Conservation (phyloP, 768 basidiomycete species). For the Dentipellis sp. region DNA sequence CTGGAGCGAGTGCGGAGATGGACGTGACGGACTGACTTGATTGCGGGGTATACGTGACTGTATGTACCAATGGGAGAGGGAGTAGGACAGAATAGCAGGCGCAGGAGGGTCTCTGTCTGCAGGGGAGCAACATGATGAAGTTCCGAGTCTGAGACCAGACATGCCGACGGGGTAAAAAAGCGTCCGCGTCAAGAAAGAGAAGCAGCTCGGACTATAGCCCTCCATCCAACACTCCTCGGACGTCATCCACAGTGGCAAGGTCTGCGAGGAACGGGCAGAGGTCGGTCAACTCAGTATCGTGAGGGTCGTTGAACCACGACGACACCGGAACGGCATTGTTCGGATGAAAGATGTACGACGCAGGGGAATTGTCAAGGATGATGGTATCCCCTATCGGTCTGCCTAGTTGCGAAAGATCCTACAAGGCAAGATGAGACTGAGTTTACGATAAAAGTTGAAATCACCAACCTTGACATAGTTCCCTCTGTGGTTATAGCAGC, state of each 20-base stretch:
- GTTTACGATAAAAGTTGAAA: not conserved
- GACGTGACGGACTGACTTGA: slow-evolving; percentile 15
- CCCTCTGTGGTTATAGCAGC: slow-evolving; percentile 97
- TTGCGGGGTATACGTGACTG: slow-evolving; percentile 17
- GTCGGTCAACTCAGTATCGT: slow-evolving; percentile 96
- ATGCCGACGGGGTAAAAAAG: not conserved
- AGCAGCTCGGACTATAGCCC: slow-evolving; percentile 40
- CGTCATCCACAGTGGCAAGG: slow-evolving; percentile 76
- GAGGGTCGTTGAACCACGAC: slow-evolving; percentile 99
- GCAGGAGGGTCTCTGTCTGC: slow-evolving; percentile 4
- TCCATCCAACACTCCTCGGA: slow-evolving; percentile 85
- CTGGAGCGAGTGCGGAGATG: slow-evolving; percentile 4
- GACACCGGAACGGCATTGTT: slow-evolving; percentile 99
- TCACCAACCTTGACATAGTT: slow-evolving; percentile 90
- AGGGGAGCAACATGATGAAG: not conserved
- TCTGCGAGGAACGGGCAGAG: slow-evolving; percentile 91
- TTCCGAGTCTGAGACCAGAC: not conserved
- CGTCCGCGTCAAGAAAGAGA: not conserved
- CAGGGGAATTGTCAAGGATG: slow-evolving; percentile 98
- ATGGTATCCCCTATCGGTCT: slow-evolving; percentile 90
- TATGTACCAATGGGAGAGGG: slow-evolving; percentile 17
- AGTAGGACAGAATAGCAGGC: slow-evolving; percentile 9
- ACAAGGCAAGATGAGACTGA: slow-evolving; percentile 3
- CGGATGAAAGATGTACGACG: slow-evolving; percentile 98
- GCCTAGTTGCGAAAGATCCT: slow-evolving; percentile 97